These are phyloP conservation scores for Leccinum variabile DNA, from an alignment of 1,284 basidiomycete species.

Conservation along the genomic window DNA sequence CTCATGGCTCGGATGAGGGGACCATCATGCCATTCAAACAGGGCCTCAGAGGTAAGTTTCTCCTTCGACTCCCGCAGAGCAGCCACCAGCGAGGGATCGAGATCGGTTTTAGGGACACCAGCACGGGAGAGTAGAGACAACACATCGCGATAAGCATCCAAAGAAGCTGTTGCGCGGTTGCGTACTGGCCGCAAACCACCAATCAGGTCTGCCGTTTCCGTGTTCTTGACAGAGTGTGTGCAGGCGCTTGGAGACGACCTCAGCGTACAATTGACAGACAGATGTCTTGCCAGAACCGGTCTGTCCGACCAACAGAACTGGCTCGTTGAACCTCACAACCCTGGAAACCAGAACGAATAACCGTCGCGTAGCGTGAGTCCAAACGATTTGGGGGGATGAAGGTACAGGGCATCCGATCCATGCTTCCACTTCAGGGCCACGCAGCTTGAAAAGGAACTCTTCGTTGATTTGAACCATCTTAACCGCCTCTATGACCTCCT, in stretches of 20 bases:
- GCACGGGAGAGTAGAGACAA: slow-evolving; percentile 41
- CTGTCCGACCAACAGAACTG: slow-evolving; percentile 96
- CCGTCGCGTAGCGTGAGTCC: slow-evolving; percentile 93
- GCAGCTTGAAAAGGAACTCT: slow-evolving; percentile 64
- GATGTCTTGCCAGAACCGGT: slow-evolving; percentile 98
- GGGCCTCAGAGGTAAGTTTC: slow-evolving; percentile 57
- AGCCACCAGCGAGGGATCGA: slow-evolving; percentile 34
- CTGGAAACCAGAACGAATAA: slow-evolving; percentile 84
- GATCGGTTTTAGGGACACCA: slow-evolving; percentile 35
- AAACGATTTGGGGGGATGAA: slow-evolving; percentile 61
- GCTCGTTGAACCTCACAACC: slow-evolving; percentile 89
- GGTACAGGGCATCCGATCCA: slow-evolving; percentile 63
- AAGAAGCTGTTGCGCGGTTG: slow-evolving; percentile 60
- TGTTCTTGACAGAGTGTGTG: slow-evolving; percentile 95
- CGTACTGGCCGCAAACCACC: slow-evolving; percentile 94
- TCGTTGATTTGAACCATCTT: slow-evolving; percentile 90
- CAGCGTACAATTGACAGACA: slow-evolving; percentile 88
- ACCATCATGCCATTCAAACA: slow-evolving; percentile 97
- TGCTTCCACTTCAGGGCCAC: slow-evolving; percentile 45
- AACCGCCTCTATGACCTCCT: slow-evolving; percentile 87
- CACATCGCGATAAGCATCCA: slow-evolving; percentile 48
- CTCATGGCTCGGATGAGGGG: slow-evolving; percentile 94
- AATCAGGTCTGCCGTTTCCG: slow-evolving; percentile 97
- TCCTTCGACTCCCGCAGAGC: slow-evolving; percentile 44
- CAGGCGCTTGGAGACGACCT: slow-evolving; percentile 62